phyloP scores from a whole-genome alignment of 768 basidiomycete species.

The Ephemerocybe angulata region DNA sequence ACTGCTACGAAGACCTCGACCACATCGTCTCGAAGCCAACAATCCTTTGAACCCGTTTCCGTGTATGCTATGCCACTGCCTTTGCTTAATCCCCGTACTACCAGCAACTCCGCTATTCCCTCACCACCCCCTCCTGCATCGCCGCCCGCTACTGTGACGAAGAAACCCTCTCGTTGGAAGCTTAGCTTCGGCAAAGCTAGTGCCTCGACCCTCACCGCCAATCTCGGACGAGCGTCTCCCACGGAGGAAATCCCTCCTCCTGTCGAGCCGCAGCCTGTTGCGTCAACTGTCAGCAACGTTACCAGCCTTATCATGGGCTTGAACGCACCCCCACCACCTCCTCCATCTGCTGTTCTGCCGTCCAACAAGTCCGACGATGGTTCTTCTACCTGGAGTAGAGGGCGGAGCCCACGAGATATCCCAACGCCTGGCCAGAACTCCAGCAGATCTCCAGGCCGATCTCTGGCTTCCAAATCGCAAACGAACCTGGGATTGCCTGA shows the following conservation, averaged over 20 bases:
- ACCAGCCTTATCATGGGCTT: conserved; percentile 71
- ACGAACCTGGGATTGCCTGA: conserved; percentile 33
- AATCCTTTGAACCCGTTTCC: conserved; percentile 42
- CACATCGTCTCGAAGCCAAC: conserved; percentile 17
- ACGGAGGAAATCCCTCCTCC: conserved; percentile 37
- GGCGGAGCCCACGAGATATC: conserved; percentile 36
- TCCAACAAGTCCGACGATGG: conserved; percentile 34
- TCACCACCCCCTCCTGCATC: conserved; percentile 16
- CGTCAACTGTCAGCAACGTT: conserved; percentile 76
- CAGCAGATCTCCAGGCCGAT: conserved; percentile 26
- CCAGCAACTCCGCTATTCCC: conserved; percentile 8
- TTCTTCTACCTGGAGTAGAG: conserved; percentile 46
- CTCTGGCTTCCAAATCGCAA: conserved; percentile 26
- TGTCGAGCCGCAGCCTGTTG: conserved; percentile 36
- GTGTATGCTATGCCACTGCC: conserved; percentile 42
- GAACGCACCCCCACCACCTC: conserved; percentile 37
- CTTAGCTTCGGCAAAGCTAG: conserved; percentile 65
- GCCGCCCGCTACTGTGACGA: conserved; percentile 39
- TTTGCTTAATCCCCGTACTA: conserved; percentile 22
- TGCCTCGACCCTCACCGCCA: conserved; percentile 31
- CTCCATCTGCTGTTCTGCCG: conserved; percentile 19
- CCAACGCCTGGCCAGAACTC: conserved; percentile 15
- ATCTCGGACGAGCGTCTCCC: conserved; percentile 36
- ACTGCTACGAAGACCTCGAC: conserved; percentile 30
- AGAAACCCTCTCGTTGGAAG: conserved; percentile 89